Evolutionary conservation across 202 grass and related monocot genomes (phyloP).

Genomic region (Schoenoplectus tabernaemontani): DNA sequence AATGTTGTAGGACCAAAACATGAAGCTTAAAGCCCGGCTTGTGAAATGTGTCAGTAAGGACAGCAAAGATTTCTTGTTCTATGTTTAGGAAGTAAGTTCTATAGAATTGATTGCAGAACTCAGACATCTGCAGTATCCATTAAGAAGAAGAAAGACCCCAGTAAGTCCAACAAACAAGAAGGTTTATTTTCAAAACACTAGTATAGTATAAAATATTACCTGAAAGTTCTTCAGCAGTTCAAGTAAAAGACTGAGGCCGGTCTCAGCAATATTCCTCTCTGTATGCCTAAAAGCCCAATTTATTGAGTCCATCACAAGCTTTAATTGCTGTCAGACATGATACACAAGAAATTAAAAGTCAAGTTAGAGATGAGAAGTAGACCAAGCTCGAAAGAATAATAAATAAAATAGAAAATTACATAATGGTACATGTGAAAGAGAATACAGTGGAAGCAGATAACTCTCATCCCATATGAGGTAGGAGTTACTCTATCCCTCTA

Average conservation of each 20-base stretch:
- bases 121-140: slow-evolving; percentile 56
- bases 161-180: slow-evolving; percentile 5
- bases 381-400: not conserved
- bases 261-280: slow-evolving; percentile 98
- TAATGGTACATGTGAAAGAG: not conserved
- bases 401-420: slow-evolving; percentile 7
- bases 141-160: not conserved
- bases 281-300: slow-evolving; percentile 99
- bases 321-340: slow-evolving; percentile 74
- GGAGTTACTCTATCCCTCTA: not conserved
- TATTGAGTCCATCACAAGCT: slow-evolving; percentile 95
- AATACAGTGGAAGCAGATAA: not conserved
- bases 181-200: not conserved
- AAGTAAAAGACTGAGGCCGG: slow-evolving; percentile 79
- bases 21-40: slow-evolving; percentile 98
- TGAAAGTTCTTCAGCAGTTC: slow-evolving; percentile 98
- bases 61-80: slow-evolving; percentile 98
- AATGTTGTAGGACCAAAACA: slow-evolving; percentile 89
- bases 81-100: slow-evolving; percentile 94
- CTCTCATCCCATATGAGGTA: too few species aligned
- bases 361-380: not conserved
- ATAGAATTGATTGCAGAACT: slow-evolving; percentile 97
- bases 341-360: not conserved
- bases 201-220: slow-evolving; percentile 32
- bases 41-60: slow-evolving; percentile 95